Percentiles rank a stretch among this genome's conserved stretches.
Conservation (phyloP, 2,329 filamentous ascomycete species). For the Pleoardoris graminearum region DNA sequence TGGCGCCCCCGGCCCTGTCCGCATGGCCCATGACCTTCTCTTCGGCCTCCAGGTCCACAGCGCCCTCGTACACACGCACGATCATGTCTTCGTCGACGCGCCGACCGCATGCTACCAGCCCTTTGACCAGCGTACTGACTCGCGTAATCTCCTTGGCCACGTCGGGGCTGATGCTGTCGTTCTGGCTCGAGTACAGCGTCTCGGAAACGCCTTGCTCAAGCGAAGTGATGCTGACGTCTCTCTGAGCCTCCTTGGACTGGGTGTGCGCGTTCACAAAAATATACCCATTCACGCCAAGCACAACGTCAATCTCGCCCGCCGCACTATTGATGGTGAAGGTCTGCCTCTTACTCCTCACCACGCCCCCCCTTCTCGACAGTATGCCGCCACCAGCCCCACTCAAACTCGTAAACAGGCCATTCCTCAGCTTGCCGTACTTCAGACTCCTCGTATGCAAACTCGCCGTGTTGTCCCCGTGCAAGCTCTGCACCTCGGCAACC, state of each 20-base stretch:
- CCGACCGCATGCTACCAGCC: slow-evolving; percentile 78
- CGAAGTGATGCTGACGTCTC: slow-evolving; percentile 70
- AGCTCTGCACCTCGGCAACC: slow-evolving; percentile 89
- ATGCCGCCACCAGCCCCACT: slow-evolving; percentile 73
- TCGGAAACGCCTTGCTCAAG: slow-evolving; percentile 85
- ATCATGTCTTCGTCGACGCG: slow-evolving; percentile 91
- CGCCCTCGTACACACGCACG: slow-evolving; percentile 77
- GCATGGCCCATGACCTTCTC: slow-evolving; percentile 60
- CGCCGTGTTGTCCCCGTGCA: slow-evolving; percentile 84
- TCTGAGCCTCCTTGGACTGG: slow-evolving; percentile 58
- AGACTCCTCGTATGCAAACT: slow-evolving; percentile 86
- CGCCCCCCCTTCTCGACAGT: slow-evolving; percentile 61
- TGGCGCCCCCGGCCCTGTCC: slow-evolving; percentile 34
- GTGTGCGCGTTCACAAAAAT: slow-evolving; percentile 92
- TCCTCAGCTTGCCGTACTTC: slow-evolving; percentile 93
- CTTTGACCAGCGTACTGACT: slow-evolving; percentile 77
- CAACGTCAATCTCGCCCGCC: slow-evolving; percentile 75
- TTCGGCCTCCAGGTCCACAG: slow-evolving; percentile 71
- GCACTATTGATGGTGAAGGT: slow-evolving; percentile 72
- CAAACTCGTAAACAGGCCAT: slow-evolving; percentile 86
- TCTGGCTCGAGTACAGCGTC: slow-evolving; percentile 92
- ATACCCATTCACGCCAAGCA: slow-evolving; percentile 94
- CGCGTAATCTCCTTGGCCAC: slow-evolving; percentile 88
- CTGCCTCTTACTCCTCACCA: slow-evolving; percentile 81
- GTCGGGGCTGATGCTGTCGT: slow-evolving; percentile 76